These are phyloP conservation scores for Phytophthora nicotianae DNA, from an alignment of 352 stramenopile species.

Conservation along the genomic window DNA sequence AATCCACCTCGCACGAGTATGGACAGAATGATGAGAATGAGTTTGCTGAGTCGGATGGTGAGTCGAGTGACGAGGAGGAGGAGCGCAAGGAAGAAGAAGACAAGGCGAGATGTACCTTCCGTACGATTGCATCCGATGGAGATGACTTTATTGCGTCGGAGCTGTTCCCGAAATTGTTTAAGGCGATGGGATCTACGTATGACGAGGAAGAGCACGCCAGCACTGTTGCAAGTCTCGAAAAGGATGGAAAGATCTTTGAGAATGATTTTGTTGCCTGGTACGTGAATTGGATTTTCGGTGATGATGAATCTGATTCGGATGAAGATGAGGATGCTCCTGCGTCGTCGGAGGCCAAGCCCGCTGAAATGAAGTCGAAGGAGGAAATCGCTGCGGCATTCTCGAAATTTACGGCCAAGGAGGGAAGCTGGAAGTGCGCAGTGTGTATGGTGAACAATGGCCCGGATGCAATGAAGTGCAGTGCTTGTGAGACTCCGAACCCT, in stretches of 20 bases:
- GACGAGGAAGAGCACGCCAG: slow-evolving; percentile 53
- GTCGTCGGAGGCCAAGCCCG: slow-evolving; percentile 11
- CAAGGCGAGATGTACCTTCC: slow-evolving; percentile 50
- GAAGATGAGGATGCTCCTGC: slow-evolving; percentile 28
- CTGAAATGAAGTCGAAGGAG: slow-evolving; percentile 56
- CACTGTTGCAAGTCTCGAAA: slow-evolving; percentile 45
- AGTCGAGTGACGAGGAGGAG: slow-evolving; percentile 68
- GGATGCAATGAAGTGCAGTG: slow-evolving; percentile 44
- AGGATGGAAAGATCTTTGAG: slow-evolving; percentile 56
- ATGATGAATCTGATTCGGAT: slow-evolving; percentile 55
- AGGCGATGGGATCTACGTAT: slow-evolving; percentile 62
- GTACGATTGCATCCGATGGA: slow-evolving; percentile 37
- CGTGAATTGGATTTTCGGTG: slow-evolving; percentile 63
- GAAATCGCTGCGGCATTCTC: slow-evolving; percentile 55
- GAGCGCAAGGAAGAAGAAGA: slow-evolving; percentile 71
- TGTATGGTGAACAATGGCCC: slow-evolving; percentile 58
- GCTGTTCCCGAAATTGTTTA: slow-evolving; percentile 62
- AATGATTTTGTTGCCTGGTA: slow-evolving; percentile 70
- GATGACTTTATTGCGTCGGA: slow-evolving; percentile 39
- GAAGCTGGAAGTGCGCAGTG: slow-evolving; percentile 60
- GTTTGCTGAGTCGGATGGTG: slow-evolving; percentile 52
- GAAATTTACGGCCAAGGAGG: slow-evolving; percentile 56
- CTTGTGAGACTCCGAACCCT: slow-evolving; percentile 60
- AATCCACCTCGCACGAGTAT: slow-evolving; percentile 38
- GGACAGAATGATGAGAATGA: slow-evolving; percentile 71